Evolutionary conservation across 176 grass and related monocot genomes (phyloP).

Genomic region (Phyllostachys edulis): DNA sequence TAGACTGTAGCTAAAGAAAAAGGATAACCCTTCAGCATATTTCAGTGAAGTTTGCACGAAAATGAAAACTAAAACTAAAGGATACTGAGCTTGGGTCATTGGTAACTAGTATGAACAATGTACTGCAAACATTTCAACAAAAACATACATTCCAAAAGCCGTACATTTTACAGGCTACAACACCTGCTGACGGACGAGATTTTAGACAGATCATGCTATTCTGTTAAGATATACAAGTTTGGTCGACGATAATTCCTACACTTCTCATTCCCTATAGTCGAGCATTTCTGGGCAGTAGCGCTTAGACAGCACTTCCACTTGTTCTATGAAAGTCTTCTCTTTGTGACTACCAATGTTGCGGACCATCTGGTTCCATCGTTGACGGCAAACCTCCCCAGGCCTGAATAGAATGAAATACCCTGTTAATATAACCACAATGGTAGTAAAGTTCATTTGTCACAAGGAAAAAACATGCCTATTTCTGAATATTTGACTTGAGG

Average conservation of each 20-base stretch:
- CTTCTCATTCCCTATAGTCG: slow-evolving; percentile 47
- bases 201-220: background rate
- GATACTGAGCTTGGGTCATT: background rate
- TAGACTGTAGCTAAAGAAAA: background rate
- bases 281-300: slow-evolving; percentile 71
- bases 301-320: slow-evolving; percentile 56
- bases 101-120: background rate
- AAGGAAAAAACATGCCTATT: background rate
- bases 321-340: slow-evolving; percentile 73
- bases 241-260: background rate
- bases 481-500: background rate
- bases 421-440: background rate
- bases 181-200: background rate
- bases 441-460: background rate
- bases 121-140: background rate
- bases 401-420: slow-evolving; percentile 29
- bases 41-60: background rate
- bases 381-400: slow-evolving; percentile 60
- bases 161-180: background rate
- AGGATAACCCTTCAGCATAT: background rate
- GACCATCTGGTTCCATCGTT: slow-evolving; percentile 75
- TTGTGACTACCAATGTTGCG: slow-evolving; percentile 49
- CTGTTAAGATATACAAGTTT: background rate
- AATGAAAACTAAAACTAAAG: background rate
- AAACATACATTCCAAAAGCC: background rate